A percentile compares a stretch with the other conserved stretches of the same genome.
Conservation (phyloP, 306 rosid species). For the Corylus heterophylla region DNA sequence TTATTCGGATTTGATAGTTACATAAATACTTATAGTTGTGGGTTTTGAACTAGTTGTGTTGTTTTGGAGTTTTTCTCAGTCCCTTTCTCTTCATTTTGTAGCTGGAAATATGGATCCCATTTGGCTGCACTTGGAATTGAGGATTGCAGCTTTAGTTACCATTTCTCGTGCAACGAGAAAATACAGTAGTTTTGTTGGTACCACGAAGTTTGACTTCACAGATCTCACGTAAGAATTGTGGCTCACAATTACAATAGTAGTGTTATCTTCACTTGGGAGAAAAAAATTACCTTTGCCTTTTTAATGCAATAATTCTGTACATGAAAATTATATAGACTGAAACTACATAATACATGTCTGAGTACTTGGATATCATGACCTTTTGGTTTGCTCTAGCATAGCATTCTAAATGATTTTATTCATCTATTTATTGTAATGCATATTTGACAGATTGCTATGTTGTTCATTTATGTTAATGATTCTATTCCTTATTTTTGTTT, state of each 20-base stretch:
- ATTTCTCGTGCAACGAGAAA: constrained; percentile 37
- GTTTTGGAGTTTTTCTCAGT: constrained; percentile 9
- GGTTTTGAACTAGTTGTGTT: background rate
- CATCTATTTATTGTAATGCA: background rate
- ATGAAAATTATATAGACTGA: background rate
- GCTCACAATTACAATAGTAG: background rate
- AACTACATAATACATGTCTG: background rate
- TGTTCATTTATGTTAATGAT: background rate
- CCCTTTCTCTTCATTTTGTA: constrained; percentile 13
- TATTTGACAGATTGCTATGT: background rate
- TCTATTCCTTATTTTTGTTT: background rate
- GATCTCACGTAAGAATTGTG: constrained; percentile 75
- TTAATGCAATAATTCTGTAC: background rate
- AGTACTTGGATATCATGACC: background rate
- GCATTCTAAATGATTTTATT: background rate
- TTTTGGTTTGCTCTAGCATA: background rate
- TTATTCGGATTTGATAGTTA: background rate
- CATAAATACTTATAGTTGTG: background rate
- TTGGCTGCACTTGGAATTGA: constrained; percentile 31
- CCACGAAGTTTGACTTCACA: constrained; percentile 50
- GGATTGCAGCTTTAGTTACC: constrained; percentile 33
- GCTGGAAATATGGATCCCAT: constrained; percentile 41
- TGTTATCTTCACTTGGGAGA: background rate
- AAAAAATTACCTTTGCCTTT: background rate
- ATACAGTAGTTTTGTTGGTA: constrained; percentile 46